Evolutionary conservation across 2,329 filamentous ascomycete genomes (phyloP).

Genomic region (Alternaria sp.): DNA sequence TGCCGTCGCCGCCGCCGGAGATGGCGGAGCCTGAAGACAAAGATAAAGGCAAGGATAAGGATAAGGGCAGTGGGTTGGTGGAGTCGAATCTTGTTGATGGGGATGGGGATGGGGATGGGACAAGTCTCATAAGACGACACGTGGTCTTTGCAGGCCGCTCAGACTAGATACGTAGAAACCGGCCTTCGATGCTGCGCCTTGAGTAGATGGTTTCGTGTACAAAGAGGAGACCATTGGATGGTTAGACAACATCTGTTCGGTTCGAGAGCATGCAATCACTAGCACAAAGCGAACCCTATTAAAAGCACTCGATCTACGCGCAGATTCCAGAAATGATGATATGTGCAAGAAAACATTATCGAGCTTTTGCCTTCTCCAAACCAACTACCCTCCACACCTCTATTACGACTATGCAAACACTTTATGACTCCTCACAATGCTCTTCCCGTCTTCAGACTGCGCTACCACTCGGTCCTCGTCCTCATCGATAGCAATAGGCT

Average conservation of each 20-base stretch:
- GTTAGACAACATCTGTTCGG: neutral
- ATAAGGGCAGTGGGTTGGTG: neutral
- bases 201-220: neutral
- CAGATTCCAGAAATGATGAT: neutral
- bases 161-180: neutral
- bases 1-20: neutral
- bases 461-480: neutral
- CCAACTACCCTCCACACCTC: neutral
- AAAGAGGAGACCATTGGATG: neutral
- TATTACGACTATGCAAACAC: neutral
- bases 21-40: neutral
- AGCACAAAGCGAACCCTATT: neutral
- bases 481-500: neutral
- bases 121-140: neutral
- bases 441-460: neutral
- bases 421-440: neutral
- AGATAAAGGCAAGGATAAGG: neutral
- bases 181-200: neutral
- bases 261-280: neutral
- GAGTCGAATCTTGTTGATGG: neutral
- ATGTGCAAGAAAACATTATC: neutral
- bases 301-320: neutral
- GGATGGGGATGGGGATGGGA: neutral
- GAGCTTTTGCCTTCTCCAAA: neutral
- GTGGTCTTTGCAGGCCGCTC: neutral